phyloP scores from a whole-genome alignment of 2,329 filamentous ascomycete species.

The Ilyonectria robusta region DNA sequence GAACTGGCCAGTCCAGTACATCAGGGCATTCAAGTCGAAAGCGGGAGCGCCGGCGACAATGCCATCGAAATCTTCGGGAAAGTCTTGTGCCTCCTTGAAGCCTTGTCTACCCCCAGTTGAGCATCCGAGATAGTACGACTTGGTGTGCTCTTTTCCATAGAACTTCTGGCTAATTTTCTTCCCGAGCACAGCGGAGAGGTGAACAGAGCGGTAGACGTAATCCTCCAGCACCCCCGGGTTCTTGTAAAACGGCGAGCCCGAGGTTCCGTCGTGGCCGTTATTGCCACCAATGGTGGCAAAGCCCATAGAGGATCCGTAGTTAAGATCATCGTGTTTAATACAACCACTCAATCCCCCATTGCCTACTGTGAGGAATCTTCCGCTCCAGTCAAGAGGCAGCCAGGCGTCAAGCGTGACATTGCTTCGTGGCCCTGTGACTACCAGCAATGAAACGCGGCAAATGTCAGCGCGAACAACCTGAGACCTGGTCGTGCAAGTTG shows the following conservation, averaged over 20 bases:
- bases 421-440: conserved; percentile 56
- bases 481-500: conserved; percentile 52
- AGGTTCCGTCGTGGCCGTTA: conserved; percentile 64
- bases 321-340: conserved; percentile 63
- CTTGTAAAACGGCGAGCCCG: conserved; percentile 49
- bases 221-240: conserved; percentile 55
- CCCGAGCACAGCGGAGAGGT: conserved; percentile 63
- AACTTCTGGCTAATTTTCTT: conserved; percentile 64
- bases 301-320: conserved; percentile 58
- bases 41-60: conserved; percentile 62
- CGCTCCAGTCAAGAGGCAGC: conserved; percentile 61
- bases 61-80: conserved; percentile 70
- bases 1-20: conserved; percentile 46
- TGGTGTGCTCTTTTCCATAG: conserved; percentile 58
- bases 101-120: conserved; percentile 73
- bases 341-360: conserved; percentile 67
- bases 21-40: conserved; percentile 61
- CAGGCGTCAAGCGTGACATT: conserved; percentile 63
- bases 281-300: conserved; percentile 65
- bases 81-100: conserved; percentile 65
- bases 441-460: conserved; percentile 34
- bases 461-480: conserved; percentile 40
- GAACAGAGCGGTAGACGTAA: conserved; percentile 55
- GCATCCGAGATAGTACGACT: conserved; percentile 71
- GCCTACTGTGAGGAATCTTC: conserved; percentile 61